Base-by-base conservation (phyloP, 805 yeast species). In the Metschnikowia cerradonensis region DNA sequence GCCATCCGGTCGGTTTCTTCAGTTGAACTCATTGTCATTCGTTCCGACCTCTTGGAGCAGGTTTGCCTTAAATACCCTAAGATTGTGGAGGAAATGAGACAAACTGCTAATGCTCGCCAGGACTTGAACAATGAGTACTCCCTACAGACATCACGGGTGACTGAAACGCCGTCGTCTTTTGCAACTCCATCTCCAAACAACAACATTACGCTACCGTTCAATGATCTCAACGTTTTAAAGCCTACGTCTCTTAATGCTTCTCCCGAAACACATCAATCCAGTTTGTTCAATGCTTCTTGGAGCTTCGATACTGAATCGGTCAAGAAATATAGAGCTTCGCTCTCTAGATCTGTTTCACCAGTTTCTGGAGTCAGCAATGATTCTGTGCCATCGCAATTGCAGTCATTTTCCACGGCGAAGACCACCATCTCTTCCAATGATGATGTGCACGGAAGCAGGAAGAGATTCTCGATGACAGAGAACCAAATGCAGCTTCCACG, bases 1-100 rank as follows among this genome's bases (percentile, higher is more conserved):
- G 80, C 80, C 51, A 82, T 86, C 33, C 71, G 90, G 52, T 75
- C 90, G 0, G 78, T 83, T 11, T 70, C 82, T 4, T 73, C 77
- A 17, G 80, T 82, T 22, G 88, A 84, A 51, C 73, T 85, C 40
- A 67, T 86, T 45, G 81, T 83, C 13, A 77, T 86, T 11, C 77
- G 81, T 38, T 79, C 81, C n/a, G 75, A 76, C 31, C 76, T 77
- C 19, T 64, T 86, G 49, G 77, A 79, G 54, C 68, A 66, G n/a
- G 64, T 86, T 26, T 80, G 87, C 60, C 64, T 68, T 5, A 70
- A 80, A 53, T 84, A 81, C 60, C 89, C 90, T 0, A 65, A 71
- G 26, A 73, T 86, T 13, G 73, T 77, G 42, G 80, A 79, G 41
- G 84, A 82, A 44, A 83, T 86, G 76, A 73, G 75, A 55, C 70